Conservation (phyloP, 371 early-diverging fungal species). For the Lichtheimia ramosa region DNA sequence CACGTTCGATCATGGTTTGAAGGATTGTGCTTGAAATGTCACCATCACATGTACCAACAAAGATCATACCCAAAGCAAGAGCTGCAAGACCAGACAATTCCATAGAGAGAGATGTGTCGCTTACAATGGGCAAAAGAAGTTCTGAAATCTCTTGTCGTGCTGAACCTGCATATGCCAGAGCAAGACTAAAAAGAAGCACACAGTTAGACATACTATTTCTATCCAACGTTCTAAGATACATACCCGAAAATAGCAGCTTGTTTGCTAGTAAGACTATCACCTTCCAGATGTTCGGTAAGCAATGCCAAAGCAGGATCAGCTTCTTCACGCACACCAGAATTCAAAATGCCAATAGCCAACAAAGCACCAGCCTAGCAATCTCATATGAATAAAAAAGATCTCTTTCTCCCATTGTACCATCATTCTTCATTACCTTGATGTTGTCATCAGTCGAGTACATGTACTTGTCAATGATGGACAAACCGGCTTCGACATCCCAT, state of each 20-base stretch:
- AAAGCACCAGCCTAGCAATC: constrained; percentile 84
- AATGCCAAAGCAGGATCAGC: constrained; percentile 93
- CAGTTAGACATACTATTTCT: too few species aligned
- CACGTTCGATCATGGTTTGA: constrained; percentile 94
- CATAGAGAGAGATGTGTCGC: constrained; percentile 84
- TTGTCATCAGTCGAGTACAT: constrained; percentile 85
- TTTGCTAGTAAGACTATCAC: constrained; percentile 45
- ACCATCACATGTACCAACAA: constrained; percentile 90
- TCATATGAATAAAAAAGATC: neutral
- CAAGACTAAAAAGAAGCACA: constrained; percentile 64
- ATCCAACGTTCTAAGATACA: constrained; percentile 11
- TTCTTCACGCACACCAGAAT: constrained; percentile 87
- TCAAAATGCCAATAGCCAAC: constrained; percentile 92
- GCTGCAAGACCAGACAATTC: constrained; percentile 90
- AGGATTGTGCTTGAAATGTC: constrained; percentile 91
- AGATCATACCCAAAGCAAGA: constrained; percentile 88
- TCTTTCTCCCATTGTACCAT: too few species aligned
- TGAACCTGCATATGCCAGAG: constrained; percentile 94
- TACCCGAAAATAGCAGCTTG: constrained; percentile 75
- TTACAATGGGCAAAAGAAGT: constrained; percentile 80
- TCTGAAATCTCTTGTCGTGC: constrained; percentile 85
- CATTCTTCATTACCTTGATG: constrained; percentile 62
- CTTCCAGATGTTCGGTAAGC: constrained; percentile 81
- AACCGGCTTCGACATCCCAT: constrained; percentile 93
- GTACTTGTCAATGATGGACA: constrained; percentile 92